Evolutionary conservation across 2,329 filamentous ascomycete genomes (phyloP), one percentile per base, ranked within the genome.

Genomic region (Akanthomyces muscarius): DNA sequence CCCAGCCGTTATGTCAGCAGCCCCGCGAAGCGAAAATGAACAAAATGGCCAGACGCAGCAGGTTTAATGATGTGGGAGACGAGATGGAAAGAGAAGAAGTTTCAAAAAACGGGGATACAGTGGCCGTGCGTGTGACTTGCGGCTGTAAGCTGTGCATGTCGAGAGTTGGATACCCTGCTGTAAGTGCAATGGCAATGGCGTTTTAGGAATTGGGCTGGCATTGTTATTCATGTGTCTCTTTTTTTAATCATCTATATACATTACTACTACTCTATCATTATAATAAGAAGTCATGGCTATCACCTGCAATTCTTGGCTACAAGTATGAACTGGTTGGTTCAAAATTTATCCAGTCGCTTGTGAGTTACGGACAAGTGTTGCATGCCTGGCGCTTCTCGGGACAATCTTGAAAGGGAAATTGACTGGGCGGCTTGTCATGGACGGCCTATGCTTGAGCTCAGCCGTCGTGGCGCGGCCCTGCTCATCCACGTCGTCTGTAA

Each of bases 241-340:
- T 55, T 55, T n/a, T 38, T 18, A 21, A 50, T 16, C 21, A 21
- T 48, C 41, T 21, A 33, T 56, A 47, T 47, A 13, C 21, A 25
- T n/a, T 55, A 41, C 52, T 57, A 57, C 28, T 47, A 47, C 41
- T 25, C 11, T 38, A 36, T 57, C 16, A 33, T 57, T 25, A 48
- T 57, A 57, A 47, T 48, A 38, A 38, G 18, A 25, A 16, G 18
- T 23, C 28, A 48, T 33, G n/a, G 6, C 21, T 30, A 83, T 44
- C 10, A 41, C 8, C 14, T 41, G 14, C 14, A 16, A 41, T 16
- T 11, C 10, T 41, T 41, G 33, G 33, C 10, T 41, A 41, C 38
- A 30, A 48, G 28, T 1, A 30, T 16, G 5, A 41, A 41, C 3
- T 50, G 14, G 33, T 36, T 2, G 42, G 3, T 21, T 45, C 18